Conservation (phyloP, 148 eudicot genomes). For the Amaranthus hypochondriacus region DNA sequence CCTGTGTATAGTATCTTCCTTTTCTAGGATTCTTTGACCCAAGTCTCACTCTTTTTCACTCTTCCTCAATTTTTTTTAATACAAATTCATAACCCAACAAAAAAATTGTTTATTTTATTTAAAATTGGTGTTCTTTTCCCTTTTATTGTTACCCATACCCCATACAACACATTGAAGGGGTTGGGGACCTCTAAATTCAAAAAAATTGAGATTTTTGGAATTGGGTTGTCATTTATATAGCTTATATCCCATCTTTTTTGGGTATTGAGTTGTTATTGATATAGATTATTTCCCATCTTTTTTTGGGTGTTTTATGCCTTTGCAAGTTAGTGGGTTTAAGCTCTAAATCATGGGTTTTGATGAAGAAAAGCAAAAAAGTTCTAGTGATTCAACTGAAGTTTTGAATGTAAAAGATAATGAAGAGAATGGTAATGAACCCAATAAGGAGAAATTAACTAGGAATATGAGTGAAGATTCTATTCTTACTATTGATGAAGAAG, state of each 20-base stretch:
- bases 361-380: constrained; percentile 33
- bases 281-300: not conserved
- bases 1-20: constrained; percentile 3
- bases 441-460: constrained; percentile 34
- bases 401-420: constrained; percentile 19
- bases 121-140: not conserved
- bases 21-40: constrained; percentile 41
- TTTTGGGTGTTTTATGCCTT: constrained; percentile 36
- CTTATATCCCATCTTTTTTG: not conserved
- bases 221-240: not conserved
- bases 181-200: constrained; percentile 3
- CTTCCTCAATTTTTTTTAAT: not conserved
- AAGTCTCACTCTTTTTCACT: constrained; percentile 17
- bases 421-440: constrained; percentile 28
- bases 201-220: not conserved
- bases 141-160: constrained; percentile 1
- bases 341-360: constrained; percentile 58
- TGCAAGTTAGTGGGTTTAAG: constrained; percentile 30
- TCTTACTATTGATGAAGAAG: constrained; percentile 42
- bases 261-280: not conserved
- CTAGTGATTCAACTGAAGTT: constrained; percentile 23
- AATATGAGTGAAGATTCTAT: constrained; percentile 54
- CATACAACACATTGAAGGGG: not conserved
- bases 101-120: not conserved
- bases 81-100: no score